Evolutionary conservation across 345 rosid species (phyloP), one percentile per base, ranked within the genome.

Genomic region (Rhodomyrtus tomentosa): DNA sequence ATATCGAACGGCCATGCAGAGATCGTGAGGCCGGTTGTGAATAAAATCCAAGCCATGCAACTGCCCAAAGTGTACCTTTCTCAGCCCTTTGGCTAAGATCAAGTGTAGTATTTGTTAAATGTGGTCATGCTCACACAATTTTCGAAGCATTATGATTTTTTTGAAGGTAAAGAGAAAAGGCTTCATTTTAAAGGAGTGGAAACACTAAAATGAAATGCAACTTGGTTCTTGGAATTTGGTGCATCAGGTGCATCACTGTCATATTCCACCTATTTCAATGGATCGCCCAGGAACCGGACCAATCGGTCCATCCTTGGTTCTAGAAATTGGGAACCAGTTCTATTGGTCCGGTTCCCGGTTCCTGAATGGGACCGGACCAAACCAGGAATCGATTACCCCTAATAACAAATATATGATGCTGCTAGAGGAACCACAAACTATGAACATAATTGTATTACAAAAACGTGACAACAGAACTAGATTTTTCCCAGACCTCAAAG

Each of bases 401-500:
- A 4, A 40, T 40, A 32, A 29, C 21, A 62, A 62, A 62, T 16
- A 32, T 32, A 16, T 62, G 76, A 38, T 68, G 6, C 24, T 2
- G 24, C 7, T 4, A 68, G 76, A 32, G 76, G 76, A 68, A 32
- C 76, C 12, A 8, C 76, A 18, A 29, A 68, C 42, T 68, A 68
- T 68, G 76, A 8, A 38, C 12, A 8, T 32, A 55, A 42, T 38
- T 32, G 15, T 21, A 48, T 51, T 83, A 42, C 84, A 27, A 36
- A 36, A 36, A 42, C 22, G 48, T 4, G 73, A 24, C 55, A 68
- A 36, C 53, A 50, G 50, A 13, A 53, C 24, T 51, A 32, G 18
- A 49, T 72, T 11, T 74, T 50, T 74, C 50, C 56, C 52, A 49
- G 49, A 95, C 99, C 98, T 96, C 99, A 89, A 96, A 96, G 85